Evolutionary conservation across 139 green algal genomes (phyloP), one percentile per base, ranked within the genome.

Genomic region (Volvox reticuliferus): DNA sequence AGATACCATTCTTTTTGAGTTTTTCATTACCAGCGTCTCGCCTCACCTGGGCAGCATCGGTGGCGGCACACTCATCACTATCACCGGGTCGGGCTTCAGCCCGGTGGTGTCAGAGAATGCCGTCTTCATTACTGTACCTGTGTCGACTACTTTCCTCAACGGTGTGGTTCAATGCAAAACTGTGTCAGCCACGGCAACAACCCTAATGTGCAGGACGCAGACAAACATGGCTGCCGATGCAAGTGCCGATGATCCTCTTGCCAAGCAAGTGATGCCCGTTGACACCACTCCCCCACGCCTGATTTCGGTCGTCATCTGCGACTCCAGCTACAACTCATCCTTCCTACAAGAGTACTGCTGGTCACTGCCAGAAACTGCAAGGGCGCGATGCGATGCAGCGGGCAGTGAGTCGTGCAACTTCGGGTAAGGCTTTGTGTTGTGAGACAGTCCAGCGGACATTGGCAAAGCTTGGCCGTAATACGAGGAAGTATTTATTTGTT

Each of bases 71-170:
- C 37, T 33, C 20, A 14, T 94, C 26, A 87, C 77, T 22, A 91
- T 94, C 30, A 73, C 22, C 12, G 92, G 89, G 26, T n/a, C 69
- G 0, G 92, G 92, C 50, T 94, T 94, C 90, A 77, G 61, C 63
- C 61, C 71, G n/a, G 20, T 78, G 1, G 17, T 37, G 61, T 37
- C 61, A 50, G 61, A 87, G n/a, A 91, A 88, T 26, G 65, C 76
- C 13, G 88, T 94, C 30, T 78, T 88, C 44, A 61, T 94, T 9
- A 37, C 19, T 1, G 88, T 94, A 32, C 88, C 88, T 20, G 35
- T 87, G 17, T 92, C 83, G 55, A 89, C 86, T 32, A 89, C 79
- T 28, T 93, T 91, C 62, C 91, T 89, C 28, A 93, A 93, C 84
- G 91, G 91, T 63, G 50, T 89, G 0, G 36, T 91, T 22, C 61